Conservation (phyloP, 805 yeast species). For the Ogataea angusta region DNA sequence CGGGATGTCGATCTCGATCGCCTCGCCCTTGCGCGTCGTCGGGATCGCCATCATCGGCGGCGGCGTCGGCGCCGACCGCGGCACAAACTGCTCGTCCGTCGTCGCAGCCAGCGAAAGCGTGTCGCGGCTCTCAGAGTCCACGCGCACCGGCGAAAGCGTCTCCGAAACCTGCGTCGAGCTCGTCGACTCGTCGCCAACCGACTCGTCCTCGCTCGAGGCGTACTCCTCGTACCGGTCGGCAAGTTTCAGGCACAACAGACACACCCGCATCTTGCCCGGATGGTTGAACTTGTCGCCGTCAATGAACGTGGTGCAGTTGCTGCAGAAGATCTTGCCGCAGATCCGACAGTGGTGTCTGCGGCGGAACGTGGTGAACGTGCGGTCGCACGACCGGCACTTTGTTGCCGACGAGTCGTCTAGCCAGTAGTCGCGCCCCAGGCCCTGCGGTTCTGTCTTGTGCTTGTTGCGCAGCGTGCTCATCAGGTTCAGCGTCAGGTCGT, state of each 20-base stretch:
- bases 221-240: slow-evolving; percentile 66
- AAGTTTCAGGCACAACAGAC: slow-evolving; percentile 64
- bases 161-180: slow-evolving; percentile 20
- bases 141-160: slow-evolving; percentile 15
- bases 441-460: slow-evolving; percentile 28
- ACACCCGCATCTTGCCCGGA: slow-evolving; percentile 71
- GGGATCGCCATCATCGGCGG: slow-evolving; percentile 79
- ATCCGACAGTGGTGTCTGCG: slow-evolving; percentile 93
- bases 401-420: slow-evolving; percentile 91
- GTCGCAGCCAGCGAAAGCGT: slow-evolving; percentile 7
- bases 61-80: slow-evolving; percentile 45
- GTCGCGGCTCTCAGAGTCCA: slow-evolving; percentile 14
- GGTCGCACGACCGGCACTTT: slow-evolving; percentile 81
- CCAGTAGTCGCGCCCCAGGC: slow-evolving; percentile 83
- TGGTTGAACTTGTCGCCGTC: slow-evolving; percentile 62
- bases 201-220: slow-evolving; percentile 59
- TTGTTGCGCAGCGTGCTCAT: slow-evolving; percentile 22
- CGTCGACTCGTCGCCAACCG: slow-evolving; percentile 37
- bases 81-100: slow-evolving; percentile 9
- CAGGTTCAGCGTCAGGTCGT: slow-evolving; percentile 24
- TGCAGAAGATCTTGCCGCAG: slow-evolving; percentile 94
- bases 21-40: slow-evolving; percentile 74
- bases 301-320: slow-evolving; percentile 71
- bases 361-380: slow-evolving; percentile 78
- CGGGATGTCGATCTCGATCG: slow-evolving; percentile 63